Evolutionary conservation across 805 yeast genomes (phyloP), one percentile per base, ranked within the genome.

Genomic region (Kazachstania martiniae): DNA sequence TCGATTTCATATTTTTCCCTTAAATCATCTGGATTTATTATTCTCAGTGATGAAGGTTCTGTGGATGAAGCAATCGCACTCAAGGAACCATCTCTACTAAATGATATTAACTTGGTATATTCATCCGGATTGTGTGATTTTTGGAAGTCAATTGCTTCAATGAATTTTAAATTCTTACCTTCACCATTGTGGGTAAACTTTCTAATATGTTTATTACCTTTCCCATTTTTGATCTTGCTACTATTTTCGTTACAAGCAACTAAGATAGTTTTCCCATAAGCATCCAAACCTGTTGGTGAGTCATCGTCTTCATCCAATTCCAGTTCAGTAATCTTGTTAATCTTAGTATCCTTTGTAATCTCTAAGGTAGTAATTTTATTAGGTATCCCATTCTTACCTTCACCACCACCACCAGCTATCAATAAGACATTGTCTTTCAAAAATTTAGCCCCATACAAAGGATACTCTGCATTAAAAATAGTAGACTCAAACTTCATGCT

Each of bases 381-480:
- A 24, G 89, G 82, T 34, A 89, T 77, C 22, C 96, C 96, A 49
- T 87, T 81, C 48, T 77, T 78, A 12, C 95, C 95, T 55, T 84
- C 95, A 18, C 97, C 97, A 18, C 96, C 96, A 27, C 97, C 97
- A 21, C 97, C 97, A 4, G 84, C 75, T 21, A 79, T 79, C 28
- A 86, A 53, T 18, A 86, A 53, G 2, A 74, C 69, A 37, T 64
- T 58, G 40, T 74, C 68, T 42, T 71, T 65, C 28, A 75, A 62
- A 51, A 84, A 86, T 40, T 72, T 70, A 32, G 89, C 77, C 3
- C 85, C 87, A 44, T 80, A 83, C 9, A 85, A 66, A 1, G 97
- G 97, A 47, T 77, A 81, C 3, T 81, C 87, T 18, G 55, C 51
- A 34, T 59, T 52, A 25, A 42, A 45, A 14, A 30, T 36, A 8